These are phyloP conservation scores for Jamesozyma spencerorum DNA, from an alignment of 805 yeast genomes.

Conservation along the genomic window DNA sequence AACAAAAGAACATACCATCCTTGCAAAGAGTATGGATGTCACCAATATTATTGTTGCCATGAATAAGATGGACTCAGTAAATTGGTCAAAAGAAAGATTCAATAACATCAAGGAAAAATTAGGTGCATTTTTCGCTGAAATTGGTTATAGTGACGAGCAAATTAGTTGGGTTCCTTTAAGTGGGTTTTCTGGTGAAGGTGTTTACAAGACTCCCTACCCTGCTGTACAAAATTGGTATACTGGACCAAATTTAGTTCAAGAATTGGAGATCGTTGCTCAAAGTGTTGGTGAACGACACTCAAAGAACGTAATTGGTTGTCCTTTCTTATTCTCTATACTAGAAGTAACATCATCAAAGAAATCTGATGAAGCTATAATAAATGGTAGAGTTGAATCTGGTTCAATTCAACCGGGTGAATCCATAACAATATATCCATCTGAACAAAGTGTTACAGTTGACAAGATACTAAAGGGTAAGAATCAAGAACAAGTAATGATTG, in stretches of 20 bases:
- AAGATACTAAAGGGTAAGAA: conserved; percentile 21
- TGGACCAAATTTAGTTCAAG: conserved; percentile 83
- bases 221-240: conserved; percentile 69
- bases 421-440: conserved; percentile 46
- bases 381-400: conserved; percentile 65
- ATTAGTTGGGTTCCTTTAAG: conserved; percentile 90
- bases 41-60: conserved; percentile 83
- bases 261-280: conserved; percentile 47
- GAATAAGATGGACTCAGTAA: conserved; percentile 80
- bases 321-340: conserved; percentile 51
- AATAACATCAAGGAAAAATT: conserved; percentile 83
- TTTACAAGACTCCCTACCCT: conserved; percentile 61
- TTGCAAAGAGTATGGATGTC: conserved; percentile 96
- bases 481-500: conserved; percentile 23
- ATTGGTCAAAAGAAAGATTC: conserved; percentile 89
- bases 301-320: conserved; percentile 28
- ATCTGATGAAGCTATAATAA: conserved; percentile 40
- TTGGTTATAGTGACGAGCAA: conserved; percentile 78
- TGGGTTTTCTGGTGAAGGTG: conserved; percentile 93
- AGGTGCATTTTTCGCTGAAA: conserved; percentile 61
- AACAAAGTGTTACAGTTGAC: conserved; percentile 33
- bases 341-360: conserved; percentile 49
- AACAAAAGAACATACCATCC: conserved; percentile 91
- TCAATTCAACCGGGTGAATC: conserved; percentile 62
- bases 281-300: conserved; percentile 10